Evolutionary conservation across 2,329 filamentous ascomycete genomes (phyloP).

Genomic region (Colletotrichum navitas): DNA sequence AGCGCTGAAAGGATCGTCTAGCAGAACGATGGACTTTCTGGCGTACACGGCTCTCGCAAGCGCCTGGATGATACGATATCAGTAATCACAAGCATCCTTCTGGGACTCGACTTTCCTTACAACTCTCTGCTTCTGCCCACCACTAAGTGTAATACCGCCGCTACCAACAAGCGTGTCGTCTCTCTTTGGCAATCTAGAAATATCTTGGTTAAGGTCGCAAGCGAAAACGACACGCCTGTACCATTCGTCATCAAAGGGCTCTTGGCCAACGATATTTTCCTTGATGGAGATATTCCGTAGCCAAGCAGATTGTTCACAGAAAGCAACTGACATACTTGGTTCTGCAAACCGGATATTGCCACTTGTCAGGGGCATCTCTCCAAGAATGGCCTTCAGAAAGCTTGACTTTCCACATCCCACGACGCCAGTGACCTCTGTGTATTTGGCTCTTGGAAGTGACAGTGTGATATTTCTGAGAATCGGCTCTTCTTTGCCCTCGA

Average conservation of each 20-base stretch:
- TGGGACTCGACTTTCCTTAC: conserved; percentile 12
- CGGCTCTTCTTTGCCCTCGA: conserved; percentile 20
- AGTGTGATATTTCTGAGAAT: conserved; percentile 21
- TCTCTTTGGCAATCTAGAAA: conserved; percentile 42
- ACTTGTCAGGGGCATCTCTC: conserved; percentile 29
- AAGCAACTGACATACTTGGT: conserved; percentile 20
- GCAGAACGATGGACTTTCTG: neutral
- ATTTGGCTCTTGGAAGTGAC: conserved; percentile 15
- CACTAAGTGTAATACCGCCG: conserved; percentile 42
- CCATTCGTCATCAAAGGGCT: conserved; percentile 46
- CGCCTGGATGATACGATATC: neutral
- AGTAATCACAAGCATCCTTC: neutral
- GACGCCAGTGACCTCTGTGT: conserved; percentile 19
- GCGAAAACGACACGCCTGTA: conserved; percentile 48
- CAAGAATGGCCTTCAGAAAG: conserved; percentile 45
- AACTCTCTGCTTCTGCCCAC: conserved; percentile 46
- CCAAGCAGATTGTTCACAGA: conserved; percentile 44
- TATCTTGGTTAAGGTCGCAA: conserved; percentile 40
- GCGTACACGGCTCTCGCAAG: conserved; percentile 33
- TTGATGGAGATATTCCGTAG: conserved; percentile 43
- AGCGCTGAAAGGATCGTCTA: conserved; percentile 36
- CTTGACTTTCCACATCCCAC: conserved; percentile 43
- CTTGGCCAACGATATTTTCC: conserved; percentile 42
- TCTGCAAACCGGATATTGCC: neutral
- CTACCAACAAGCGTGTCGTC: conserved; percentile 37